Base-by-base conservation (phyloP, 2,329 filamentous ascomycete genomes). In the Geosmithia morbida region DNA sequence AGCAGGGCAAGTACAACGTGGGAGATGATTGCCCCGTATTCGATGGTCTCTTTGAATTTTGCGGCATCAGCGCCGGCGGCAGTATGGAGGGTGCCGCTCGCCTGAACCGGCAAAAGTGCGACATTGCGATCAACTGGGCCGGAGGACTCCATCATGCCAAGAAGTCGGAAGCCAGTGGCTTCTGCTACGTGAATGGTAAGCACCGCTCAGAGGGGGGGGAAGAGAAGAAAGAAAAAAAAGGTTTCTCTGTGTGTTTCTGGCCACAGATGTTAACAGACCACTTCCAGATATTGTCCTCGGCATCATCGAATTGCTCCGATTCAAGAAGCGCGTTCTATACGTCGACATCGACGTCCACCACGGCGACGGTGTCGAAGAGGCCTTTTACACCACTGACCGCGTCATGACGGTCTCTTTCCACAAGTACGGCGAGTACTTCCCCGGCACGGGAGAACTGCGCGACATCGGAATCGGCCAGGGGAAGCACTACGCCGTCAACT, bases 71-170 rank as follows among this genome's bases (percentile, higher is more conserved):
- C 63, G 86, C 88, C 11, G 92, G 92, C 48, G 92, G 87, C 45
- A 94, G 87, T 45, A 85, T 98, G 72, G 89, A 95, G 60, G 92
- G 90, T 16, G 90, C 92, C 2, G 85, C 87, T 33, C 85, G 92
- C 52, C 75, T 98, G 18, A 88, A 90, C 59, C 85, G 89, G 53
- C 78, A 86, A 53, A 92, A 96, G 66, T 92, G 88, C 61, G 87
- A 97, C 63, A 95, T 98, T 57, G 92, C 92, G 18, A 86, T 98
- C 63, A 97, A 97, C 66, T 98, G 92, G 92, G 92, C 89, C 43
- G 92, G 92, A 46, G 92, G 92, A 22, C 77, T 98, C 44, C 92
- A 98, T 64, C 92, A 98, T 64, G 92, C 92, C 42, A 96, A 97
- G 66, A 97, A 97, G 67, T 85, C 85, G 54, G 88, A 96, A 67